phyloP scores from a whole-genome alignment of 2,329 filamentous ascomycete genomes.

The Trichoderma pleuroti region DNA sequence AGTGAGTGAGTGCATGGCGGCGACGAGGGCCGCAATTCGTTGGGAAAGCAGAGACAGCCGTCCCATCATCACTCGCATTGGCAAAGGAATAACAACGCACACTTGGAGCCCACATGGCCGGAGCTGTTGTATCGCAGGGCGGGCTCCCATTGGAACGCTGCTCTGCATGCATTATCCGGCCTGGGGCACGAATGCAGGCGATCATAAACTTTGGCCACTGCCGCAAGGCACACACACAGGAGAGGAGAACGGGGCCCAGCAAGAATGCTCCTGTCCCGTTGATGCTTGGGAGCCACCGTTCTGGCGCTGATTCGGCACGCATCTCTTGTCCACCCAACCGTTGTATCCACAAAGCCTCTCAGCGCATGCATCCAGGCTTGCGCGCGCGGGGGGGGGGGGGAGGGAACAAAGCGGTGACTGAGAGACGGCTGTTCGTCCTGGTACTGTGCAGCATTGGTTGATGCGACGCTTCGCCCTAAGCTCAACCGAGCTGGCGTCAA shows the following conservation, averaged over 20 bases:
- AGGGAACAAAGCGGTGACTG: constrained; percentile 10
- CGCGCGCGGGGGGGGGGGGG: too few relatives aligned
- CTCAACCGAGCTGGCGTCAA: not conserved
- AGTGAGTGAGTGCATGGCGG: constrained; percentile 6
- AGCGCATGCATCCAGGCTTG: constrained; percentile 14
- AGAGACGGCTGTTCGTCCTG: not conserved
- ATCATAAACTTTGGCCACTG: constrained; percentile 19
- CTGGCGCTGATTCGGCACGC: constrained; percentile 15
- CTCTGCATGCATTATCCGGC: constrained; percentile 15
- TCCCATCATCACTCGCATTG: constrained; percentile 17
- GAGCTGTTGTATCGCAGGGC: constrained; percentile 11
- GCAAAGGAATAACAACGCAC: constrained; percentile 19
- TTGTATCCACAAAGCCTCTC: constrained; percentile 13
- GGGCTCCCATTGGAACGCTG: constrained; percentile 10
- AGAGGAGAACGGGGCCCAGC: constrained; percentile 9
- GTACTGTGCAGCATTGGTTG: constrained; percentile 4
- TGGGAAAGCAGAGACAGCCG: constrained; percentile 10
- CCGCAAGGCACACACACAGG: constrained; percentile 20
- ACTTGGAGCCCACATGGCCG: constrained; percentile 14
- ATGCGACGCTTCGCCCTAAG: constrained; percentile 5
- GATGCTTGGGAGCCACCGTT: not conserved
- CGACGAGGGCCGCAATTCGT: constrained; percentile 4
- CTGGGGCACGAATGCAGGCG: constrained; percentile 19
- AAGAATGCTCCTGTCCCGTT: not conserved
- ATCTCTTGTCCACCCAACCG: not conserved